Conservation (phyloP, 179 eudicot genomes). For the Camellia oleifera region DNA sequence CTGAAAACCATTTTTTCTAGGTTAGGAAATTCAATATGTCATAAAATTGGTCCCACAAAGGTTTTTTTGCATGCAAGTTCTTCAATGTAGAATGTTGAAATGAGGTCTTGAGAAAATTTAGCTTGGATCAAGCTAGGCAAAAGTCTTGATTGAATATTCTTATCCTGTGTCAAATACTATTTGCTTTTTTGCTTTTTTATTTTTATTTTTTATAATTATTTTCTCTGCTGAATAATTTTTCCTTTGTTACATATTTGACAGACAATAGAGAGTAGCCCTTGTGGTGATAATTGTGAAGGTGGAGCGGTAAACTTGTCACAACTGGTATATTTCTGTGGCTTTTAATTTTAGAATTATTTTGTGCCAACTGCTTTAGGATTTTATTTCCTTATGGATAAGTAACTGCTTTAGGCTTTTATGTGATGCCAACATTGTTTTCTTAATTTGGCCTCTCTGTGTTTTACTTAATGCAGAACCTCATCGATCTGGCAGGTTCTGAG, state of each 20-base stretch:
- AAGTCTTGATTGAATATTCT: neutral
- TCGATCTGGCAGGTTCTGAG: slow-evolving; percentile 99
- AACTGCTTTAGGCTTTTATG: neutral
- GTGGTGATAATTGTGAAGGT: slow-evolving; percentile 81
- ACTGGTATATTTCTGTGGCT: slow-evolving; percentile 52
- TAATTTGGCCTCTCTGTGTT: slow-evolving; percentile 12
- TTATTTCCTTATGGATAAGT: neutral
- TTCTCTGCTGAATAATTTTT: slow-evolving; percentile 6
- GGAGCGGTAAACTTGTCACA: slow-evolving; percentile 94
- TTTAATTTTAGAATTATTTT: slow-evolving; percentile 5
- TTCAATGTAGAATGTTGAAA: neutral
- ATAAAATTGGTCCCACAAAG: neutral
- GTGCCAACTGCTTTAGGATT: neutral
- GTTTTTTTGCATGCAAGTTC: neutral
- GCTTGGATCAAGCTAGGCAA: neutral
- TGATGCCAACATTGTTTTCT: neutral
- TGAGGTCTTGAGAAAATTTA: neutral
- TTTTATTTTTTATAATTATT: no score
- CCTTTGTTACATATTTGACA: slow-evolving; percentile 27
- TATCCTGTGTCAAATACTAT: neutral
- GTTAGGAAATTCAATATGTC: neutral
- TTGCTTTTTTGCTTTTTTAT: neutral
- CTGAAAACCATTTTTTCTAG: neutral
- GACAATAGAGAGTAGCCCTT: slow-evolving; percentile 99
- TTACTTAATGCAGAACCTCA: slow-evolving; percentile 93